Conservation (phyloP, 805 yeast species). For the Zygoascus biomembranicola region DNA sequence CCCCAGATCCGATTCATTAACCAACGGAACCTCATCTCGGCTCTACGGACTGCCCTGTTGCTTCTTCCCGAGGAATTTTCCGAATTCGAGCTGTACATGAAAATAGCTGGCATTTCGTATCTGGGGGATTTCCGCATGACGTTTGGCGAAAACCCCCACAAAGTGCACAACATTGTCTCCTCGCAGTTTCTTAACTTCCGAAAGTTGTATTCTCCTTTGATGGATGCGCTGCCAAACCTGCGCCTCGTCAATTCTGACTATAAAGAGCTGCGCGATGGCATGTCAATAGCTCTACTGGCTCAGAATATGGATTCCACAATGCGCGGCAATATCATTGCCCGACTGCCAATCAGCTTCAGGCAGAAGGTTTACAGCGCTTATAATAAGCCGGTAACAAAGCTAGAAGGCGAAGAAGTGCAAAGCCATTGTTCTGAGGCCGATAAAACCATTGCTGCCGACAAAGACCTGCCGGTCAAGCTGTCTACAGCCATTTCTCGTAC, state of each 20-base stretch:
- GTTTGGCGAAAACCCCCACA: conserved; percentile 86
- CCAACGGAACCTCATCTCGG: conserved; percentile 69
- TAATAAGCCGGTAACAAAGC: background rate
- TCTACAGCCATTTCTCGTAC: conserved; percentile 41
- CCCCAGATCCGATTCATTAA: conserved; percentile 56
- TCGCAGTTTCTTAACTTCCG: conserved; percentile 68
- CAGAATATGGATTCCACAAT: conserved; percentile 32
- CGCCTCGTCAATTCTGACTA: conserved; percentile 10
- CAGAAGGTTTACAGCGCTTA: conserved; percentile 30
- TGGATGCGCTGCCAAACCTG: conserved; percentile 35
- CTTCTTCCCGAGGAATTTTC: conserved; percentile 43
- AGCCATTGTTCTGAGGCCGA: conserved; percentile 31
- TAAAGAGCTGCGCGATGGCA: conserved; percentile 15
- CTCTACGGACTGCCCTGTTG: conserved; percentile 60
- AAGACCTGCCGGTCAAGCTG: conserved; percentile 30
- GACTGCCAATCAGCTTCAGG: conserved; percentile 45
- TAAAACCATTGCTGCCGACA: conserved; percentile 37
- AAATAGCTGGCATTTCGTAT: conserved; percentile 74
- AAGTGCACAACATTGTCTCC: conserved; percentile 74
- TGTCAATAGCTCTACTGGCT: conserved; percentile 22
- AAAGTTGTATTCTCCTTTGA: conserved; percentile 61
- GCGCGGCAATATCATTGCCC: conserved; percentile 35
- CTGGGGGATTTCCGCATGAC: conserved; percentile 83
- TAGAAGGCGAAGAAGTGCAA: background rate
- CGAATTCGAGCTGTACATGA: conserved; percentile 61